These are phyloP conservation scores for Chrysanthemum seticuspe DNA, from an alignment of 129 eudicot species.

Conservation along the genomic window DNA sequence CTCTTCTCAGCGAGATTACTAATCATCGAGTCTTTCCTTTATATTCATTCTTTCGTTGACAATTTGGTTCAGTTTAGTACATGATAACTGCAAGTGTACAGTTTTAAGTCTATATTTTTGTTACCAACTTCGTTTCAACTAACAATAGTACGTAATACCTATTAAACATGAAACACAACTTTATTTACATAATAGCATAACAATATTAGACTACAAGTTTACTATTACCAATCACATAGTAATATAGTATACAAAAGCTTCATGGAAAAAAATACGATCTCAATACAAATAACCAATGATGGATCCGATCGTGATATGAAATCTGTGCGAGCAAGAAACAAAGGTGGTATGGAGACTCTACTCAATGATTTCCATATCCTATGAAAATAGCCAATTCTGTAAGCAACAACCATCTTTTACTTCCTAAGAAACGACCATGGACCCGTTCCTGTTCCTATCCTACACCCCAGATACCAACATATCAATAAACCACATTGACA, in stretches of 20 bases:
- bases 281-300: background rate
- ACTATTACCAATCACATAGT: background rate
- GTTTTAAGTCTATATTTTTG: too few species aligned
- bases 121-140: too few species aligned
- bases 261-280: background rate
- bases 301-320: background rate
- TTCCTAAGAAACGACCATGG: slow-evolving; percentile 67
- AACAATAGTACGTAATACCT: too few species aligned
- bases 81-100: too few species aligned
- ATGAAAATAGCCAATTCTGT: background rate
- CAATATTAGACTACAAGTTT: background rate
- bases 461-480: slow-evolving; percentile 17
- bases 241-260: background rate
- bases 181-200: too few species aligned
- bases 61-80: too few species aligned
- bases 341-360: background rate
- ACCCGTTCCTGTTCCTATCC: slow-evolving; percentile 84
- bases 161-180: too few species aligned
- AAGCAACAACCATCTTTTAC: slow-evolving; percentile 14
- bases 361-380: background rate
- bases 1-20: too few species aligned
- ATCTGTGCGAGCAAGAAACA: background rate
- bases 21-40: too few species aligned
- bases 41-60: too few species aligned
- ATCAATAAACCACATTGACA: background rate